phyloP scores from a whole-genome alignment of 768 basidiomycete species.

The Trametes sanguinea region DNA sequence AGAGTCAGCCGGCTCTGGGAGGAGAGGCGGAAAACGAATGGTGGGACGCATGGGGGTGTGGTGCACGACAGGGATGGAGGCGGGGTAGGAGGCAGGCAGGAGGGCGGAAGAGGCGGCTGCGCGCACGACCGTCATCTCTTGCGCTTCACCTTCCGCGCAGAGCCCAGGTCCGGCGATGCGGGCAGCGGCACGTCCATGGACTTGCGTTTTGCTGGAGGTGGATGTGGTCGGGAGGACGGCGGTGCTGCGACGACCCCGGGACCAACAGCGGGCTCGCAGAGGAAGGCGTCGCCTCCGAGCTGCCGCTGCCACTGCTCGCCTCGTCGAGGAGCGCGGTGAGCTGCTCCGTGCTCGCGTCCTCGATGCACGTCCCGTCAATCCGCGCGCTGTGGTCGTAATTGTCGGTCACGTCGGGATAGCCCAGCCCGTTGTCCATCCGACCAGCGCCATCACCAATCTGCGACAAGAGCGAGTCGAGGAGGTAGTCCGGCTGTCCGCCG shows the following conservation, averaged over 20 bases:
- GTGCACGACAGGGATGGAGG: too few relatives aligned
- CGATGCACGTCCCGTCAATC: slow-evolving; percentile 36
- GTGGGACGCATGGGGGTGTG: too few relatives aligned
- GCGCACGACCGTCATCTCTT: slow-evolving; percentile 25
- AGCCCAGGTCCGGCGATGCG: slow-evolving; percentile 5
- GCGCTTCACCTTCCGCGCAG: slow-evolving; percentile 29
- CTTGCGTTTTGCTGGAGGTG: slow-evolving; percentile 33
- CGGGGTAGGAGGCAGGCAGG: too few relatives aligned
- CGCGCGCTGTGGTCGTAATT: slow-evolving; percentile 36
- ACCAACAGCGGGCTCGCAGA: slow-evolving; percentile 9
- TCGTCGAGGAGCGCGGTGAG: slow-evolving; percentile 48
- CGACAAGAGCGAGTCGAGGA: slow-evolving; percentile 19
- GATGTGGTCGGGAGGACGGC: neutral
- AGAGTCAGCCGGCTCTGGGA: too few relatives aligned
- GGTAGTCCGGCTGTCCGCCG: slow-evolving; percentile 13
- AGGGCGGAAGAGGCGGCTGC: neutral
- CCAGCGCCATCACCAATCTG: slow-evolving; percentile 11
- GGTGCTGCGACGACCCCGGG: neutral
- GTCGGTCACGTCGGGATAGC: slow-evolving; percentile 36
- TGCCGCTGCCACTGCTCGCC: slow-evolving; percentile 22
- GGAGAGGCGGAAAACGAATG: neutral
- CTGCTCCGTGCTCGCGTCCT: slow-evolving; percentile 38
- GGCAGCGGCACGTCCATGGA: slow-evolving; percentile 30
- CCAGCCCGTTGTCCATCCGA: neutral
- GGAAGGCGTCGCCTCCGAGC: slow-evolving; percentile 31